Conservation (phyloP, 495 filamentous ascomycete genomes). For the Neurospora sp. region DNA sequence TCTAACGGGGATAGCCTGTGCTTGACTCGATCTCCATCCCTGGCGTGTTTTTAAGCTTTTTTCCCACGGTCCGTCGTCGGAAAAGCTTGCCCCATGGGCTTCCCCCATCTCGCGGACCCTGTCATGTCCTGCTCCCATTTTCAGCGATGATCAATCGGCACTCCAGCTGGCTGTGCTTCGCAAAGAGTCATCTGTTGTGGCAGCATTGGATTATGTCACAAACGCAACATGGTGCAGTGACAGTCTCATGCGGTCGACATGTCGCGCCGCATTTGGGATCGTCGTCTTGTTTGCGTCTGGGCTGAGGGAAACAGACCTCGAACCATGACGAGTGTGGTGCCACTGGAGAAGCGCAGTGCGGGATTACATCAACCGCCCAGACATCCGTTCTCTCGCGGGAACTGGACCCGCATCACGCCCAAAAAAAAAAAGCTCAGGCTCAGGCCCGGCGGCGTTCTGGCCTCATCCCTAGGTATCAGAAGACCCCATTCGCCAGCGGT, state of each 20-base stretch:
- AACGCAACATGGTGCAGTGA: neutral
- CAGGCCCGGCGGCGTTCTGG: neutral
- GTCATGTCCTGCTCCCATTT: neutral
- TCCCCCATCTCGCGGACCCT: neutral
- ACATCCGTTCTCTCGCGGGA: neutral
- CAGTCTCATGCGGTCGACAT: neutral
- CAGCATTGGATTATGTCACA: neutral
- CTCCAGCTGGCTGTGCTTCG: neutral
- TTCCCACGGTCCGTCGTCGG: neutral
- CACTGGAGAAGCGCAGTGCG: neutral
- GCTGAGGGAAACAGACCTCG: neutral
- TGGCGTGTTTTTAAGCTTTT: neutral
- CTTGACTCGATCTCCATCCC: neutral
- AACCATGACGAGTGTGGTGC: neutral
- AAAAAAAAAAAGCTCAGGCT: neutral
- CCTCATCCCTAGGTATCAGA: neutral
- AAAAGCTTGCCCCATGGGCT: neutral
- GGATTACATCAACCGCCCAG: neutral
- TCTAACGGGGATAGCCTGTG: conserved; percentile 3
- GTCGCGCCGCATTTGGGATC: neutral
- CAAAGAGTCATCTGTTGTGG: neutral
- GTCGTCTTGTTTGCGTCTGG: neutral
- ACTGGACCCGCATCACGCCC: conserved; percentile 6
- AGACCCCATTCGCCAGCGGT: conserved; percentile 7
- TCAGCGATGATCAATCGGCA: neutral